A percentile compares a stretch with the other conserved stretches of the same genome.
Evolutionary conservation across 345 rosid genomes (phyloP).

Genomic region (Rhodamnia argentea): DNA sequence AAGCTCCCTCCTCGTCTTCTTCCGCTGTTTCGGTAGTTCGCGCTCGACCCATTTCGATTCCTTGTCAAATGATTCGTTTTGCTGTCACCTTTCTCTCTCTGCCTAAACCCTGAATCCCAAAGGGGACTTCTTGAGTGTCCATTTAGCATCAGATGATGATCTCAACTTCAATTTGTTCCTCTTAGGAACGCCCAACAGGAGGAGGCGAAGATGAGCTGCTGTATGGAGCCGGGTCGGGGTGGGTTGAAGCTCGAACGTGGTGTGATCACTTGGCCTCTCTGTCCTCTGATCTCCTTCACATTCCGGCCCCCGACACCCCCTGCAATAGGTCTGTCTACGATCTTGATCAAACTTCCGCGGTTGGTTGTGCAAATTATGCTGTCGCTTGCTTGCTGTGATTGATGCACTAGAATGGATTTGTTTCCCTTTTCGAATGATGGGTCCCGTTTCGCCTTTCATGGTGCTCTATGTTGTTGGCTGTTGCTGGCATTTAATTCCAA

Average conservation of each 20-base stretch:
- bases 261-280: slow-evolving; percentile 73
- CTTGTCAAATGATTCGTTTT: background rate
- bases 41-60: background rate
- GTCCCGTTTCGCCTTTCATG: background rate
- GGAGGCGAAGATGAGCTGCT: slow-evolving; percentile 26
- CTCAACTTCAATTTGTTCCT: background rate
- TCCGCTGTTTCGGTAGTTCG: background rate
- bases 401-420: background rate
- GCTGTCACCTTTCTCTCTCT: background rate
- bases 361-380: background rate
- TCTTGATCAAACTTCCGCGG: background rate
- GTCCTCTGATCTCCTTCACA: slow-evolving; percentile 46
- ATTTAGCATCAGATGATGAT: background rate
- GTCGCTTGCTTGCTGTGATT: background rate
- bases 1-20: slow-evolving; percentile 1
- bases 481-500: background rate
- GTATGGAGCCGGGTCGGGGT: slow-evolving; percentile 68
- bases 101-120: background rate
- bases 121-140: background rate
- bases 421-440: background rate
- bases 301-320: slow-evolving; percentile 60
- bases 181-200: slow-evolving; percentile 21
- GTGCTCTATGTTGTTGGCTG: background rate
- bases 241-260: slow-evolving; percentile 77
- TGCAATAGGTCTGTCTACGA: slow-evolving; percentile 40